phyloP scores from a whole-genome alignment of 768 basidiomycete genomes.

The Solioccasus polychromus region DNA sequence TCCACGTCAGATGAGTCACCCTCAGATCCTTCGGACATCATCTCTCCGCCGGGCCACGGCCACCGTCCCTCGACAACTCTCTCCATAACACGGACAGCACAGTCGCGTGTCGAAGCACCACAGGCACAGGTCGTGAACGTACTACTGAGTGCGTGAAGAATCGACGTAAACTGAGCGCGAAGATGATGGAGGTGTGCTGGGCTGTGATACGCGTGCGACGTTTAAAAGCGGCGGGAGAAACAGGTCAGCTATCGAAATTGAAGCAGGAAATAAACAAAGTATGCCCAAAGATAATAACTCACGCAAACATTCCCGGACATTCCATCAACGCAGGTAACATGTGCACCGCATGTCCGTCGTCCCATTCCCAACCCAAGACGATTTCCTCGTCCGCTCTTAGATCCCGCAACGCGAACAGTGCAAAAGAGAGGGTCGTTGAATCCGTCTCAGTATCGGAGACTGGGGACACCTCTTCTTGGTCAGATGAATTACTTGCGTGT shows the following conservation, averaged over 20 bases:
- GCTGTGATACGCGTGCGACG: constrained; percentile 24
- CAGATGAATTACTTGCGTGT: constrained; percentile 12
- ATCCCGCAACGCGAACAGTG: constrained; percentile 74
- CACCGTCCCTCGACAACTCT: constrained; percentile 50
- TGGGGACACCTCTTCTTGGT: constrained; percentile 17
- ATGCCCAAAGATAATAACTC: constrained; percentile 29
- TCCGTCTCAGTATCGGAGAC: constrained; percentile 24
- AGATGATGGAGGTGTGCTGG: constrained; percentile 50
- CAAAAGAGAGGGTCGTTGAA: constrained; percentile 57
- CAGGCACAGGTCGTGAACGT: constrained; percentile 78
- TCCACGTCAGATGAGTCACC: constrained; percentile 15
- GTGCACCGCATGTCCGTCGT: constrained; percentile 86
- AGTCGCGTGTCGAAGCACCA: constrained; percentile 58
- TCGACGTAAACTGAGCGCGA: constrained; percentile 63
- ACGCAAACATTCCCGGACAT: constrained; percentile 56
- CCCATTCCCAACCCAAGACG: constrained; percentile 95
- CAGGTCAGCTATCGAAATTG: constrained; percentile 11
- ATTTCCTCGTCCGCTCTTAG: constrained; percentile 81
- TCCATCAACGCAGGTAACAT: constrained; percentile 65
- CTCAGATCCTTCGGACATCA: constrained; percentile 21
- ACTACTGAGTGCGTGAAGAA: constrained; percentile 65
- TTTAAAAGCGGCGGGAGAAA: neutral
- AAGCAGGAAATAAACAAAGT: neutral
- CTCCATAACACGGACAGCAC: constrained; percentile 62
- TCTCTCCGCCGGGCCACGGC: constrained; percentile 32